Evolutionary conservation across 768 basidiomycete genomes (phyloP).

Genomic region (Hortiboletus flavorubellus): DNA sequence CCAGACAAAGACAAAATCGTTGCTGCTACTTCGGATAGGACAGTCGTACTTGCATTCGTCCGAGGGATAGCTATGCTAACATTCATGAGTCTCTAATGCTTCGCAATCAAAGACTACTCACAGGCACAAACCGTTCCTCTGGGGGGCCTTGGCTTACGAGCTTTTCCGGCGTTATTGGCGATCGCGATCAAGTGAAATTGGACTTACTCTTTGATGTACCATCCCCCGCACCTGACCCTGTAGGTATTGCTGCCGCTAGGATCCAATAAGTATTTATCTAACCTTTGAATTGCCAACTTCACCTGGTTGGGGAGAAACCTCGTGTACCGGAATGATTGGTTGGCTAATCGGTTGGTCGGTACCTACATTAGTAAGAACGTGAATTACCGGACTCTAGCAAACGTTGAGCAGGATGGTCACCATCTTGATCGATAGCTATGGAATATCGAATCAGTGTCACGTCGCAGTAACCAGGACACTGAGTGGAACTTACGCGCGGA

Average conservation of each 20-base stretch:
- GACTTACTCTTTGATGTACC: constrained; percentile 10
- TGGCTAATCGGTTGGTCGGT: not conserved
- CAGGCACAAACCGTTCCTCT: constrained; percentile 7
- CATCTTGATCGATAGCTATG: constrained; percentile 2
- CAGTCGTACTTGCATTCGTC: constrained; percentile 15
- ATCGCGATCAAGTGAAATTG: not conserved
- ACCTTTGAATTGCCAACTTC: not conserved
- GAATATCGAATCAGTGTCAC: not conserved
- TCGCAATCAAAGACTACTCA: constrained; percentile 9
- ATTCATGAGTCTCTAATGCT: constrained; percentile 16
- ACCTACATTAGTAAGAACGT: constrained; percentile 4
- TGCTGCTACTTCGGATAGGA: constrained; percentile 19
- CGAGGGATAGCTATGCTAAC: constrained; percentile 21
- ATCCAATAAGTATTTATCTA: constrained; percentile 1
- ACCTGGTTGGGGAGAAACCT: constrained; percentile 10
- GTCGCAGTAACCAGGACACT: not conserved
- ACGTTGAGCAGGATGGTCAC: constrained; percentile 1
- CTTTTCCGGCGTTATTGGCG: constrained; percentile 11
- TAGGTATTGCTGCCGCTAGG: not conserved
- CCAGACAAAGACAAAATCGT: constrained; percentile 17
- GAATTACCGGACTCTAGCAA: not conserved
- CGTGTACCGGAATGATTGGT: not conserved
- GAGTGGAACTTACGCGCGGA: constrained; percentile 12
- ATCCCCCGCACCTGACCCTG: not conserved
- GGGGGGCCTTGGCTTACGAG: not conserved